phyloP scores from a whole-genome alignment of 177 flowering plant genomes.

The Tripterygium wilfordii region DNA sequence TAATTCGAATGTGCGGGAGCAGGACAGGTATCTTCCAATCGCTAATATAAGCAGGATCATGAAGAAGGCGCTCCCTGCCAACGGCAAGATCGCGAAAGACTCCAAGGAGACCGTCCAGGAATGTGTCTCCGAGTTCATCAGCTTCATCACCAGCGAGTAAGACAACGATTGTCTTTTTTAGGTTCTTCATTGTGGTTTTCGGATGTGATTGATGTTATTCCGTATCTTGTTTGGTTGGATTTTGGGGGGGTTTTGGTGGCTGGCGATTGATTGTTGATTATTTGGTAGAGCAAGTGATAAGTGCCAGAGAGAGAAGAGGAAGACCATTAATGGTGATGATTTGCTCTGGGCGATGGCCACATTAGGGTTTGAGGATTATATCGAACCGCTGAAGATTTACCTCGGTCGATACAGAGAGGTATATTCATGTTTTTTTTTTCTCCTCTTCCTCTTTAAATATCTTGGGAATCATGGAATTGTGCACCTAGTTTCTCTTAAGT shows the following conservation, averaged over 20 bases:
- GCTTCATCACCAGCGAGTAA: conserved; percentile 86
- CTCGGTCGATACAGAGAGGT: conserved; percentile 57
- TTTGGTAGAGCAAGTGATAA: conserved; percentile 49
- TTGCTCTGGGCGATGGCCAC: conserved; percentile 75
- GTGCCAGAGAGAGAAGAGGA: conserved; percentile 78
- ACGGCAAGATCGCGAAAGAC: conserved; percentile 81
- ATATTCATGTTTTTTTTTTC: neutral
- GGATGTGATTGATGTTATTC: neutral
- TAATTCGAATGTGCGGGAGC: conserved; percentile 58
- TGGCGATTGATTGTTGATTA: no score
- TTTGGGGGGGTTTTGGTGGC: no score
- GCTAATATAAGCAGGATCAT: conserved; percentile 80
- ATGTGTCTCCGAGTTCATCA: conserved; percentile 79
- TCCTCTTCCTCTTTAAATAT: no score
- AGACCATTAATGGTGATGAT: conserved; percentile 84
- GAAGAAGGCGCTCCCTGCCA: conserved; percentile 79
- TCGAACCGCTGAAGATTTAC: conserved; percentile 34
- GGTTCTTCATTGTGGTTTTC: neutral
- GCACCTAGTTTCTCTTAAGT: no score
- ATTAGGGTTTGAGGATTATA: conserved; percentile 37
- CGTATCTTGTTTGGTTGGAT: neutral
- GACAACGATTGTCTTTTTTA: no score
- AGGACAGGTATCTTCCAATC: conserved; percentile 68
- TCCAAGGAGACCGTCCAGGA: conserved; percentile 82
- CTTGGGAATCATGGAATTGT: no score